Conservation (phyloP, 1,284 basidiomycete genomes). For the Fomitopsis schrenkii region DNA sequence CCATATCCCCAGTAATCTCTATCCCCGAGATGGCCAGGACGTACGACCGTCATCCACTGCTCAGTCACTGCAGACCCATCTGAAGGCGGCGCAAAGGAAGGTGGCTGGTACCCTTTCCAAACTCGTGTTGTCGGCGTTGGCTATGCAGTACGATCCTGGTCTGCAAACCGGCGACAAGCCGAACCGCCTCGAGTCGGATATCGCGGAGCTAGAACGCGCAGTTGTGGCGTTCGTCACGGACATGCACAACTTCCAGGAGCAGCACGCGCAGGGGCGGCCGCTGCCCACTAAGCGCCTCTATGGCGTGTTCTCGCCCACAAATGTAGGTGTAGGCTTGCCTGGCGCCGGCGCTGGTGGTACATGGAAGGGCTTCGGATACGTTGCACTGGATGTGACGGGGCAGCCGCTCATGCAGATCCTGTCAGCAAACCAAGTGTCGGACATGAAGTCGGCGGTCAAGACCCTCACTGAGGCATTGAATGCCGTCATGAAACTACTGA, state of each 20-base stretch:
- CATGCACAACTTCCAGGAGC: conserved; percentile 55
- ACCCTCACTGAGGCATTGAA: conserved; percentile 47
- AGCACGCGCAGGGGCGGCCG: conserved; percentile 27
- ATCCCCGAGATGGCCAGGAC: conserved; percentile 48
- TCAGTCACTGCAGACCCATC: conserved; percentile 45
- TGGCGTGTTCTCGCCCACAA: conserved; percentile 58
- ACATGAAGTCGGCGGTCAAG: conserved; percentile 44
- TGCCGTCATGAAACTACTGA: conserved; percentile 8
- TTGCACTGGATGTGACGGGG: conserved; percentile 46
- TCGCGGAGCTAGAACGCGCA: conserved; percentile 73
- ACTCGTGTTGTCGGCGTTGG: conserved; percentile 70
- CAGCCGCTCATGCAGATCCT: conserved; percentile 48
- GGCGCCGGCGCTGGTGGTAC: conserved; percentile 64
- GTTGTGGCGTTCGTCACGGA: conserved; percentile 71
- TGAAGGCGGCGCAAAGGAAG: conserved; percentile 72
- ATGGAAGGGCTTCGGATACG: conserved; percentile 82
- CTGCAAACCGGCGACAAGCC: conserved; percentile 59
- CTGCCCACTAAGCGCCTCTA: conserved; percentile 50
- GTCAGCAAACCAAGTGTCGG: conserved; percentile 46
- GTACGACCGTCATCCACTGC: conserved; percentile 38
- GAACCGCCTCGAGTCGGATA: conserved; percentile 70
- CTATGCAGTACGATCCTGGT: conserved; percentile 72
- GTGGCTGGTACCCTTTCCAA: conserved; percentile 77
- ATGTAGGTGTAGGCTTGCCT: conserved; percentile 68
- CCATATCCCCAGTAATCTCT: conserved; percentile 55